These are phyloP conservation scores for Cronartium quercuum DNA, from an alignment of 1,284 basidiomycete species.

Conservation along the genomic window DNA sequence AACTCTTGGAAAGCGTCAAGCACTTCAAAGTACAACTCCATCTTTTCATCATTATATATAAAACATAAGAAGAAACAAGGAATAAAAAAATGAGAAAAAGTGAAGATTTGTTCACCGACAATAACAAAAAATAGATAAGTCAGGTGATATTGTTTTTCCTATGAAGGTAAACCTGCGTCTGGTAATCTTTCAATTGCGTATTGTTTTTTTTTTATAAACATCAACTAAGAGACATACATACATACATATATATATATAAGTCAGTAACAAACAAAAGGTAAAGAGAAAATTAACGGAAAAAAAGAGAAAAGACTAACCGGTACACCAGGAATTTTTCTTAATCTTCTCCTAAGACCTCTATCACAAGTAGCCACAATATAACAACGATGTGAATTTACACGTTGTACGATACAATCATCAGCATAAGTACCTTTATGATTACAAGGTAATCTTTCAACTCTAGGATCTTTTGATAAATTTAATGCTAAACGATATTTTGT, in stretches of 20 bases:
- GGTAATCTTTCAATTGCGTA: conserved; percentile 90
- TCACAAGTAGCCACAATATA: conserved; percentile 98
- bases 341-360: conserved; percentile 80
- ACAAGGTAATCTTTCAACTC: conserved; percentile 89
- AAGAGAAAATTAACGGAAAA: not conserved
- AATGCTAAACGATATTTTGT: conserved; percentile 91
- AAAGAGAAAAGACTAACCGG: conserved; percentile 52
- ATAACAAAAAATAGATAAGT: not conserved
- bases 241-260: not conserved
- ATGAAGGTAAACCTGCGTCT: conserved; percentile 71
- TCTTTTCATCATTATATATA: not conserved
- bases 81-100: no score
- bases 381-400: conserved; percentile 89
- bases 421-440: conserved; percentile 93
- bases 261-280: not conserved
- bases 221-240: conserved; percentile 53
- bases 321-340: conserved; percentile 88
- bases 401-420: conserved; percentile 94
- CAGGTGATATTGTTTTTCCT: not conserved
- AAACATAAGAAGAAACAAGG: no score
- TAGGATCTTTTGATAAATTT: conserved; percentile 91
- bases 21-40: not conserved
- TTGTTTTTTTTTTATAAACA: conserved; percentile 85
- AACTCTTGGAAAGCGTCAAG: not conserved
- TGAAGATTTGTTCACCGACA: not conserved